Evolutionary conservation across 208 protist genomes (phyloP), one percentile per base, ranked within the genome.

Genomic region (Polymyxa betae): DNA sequence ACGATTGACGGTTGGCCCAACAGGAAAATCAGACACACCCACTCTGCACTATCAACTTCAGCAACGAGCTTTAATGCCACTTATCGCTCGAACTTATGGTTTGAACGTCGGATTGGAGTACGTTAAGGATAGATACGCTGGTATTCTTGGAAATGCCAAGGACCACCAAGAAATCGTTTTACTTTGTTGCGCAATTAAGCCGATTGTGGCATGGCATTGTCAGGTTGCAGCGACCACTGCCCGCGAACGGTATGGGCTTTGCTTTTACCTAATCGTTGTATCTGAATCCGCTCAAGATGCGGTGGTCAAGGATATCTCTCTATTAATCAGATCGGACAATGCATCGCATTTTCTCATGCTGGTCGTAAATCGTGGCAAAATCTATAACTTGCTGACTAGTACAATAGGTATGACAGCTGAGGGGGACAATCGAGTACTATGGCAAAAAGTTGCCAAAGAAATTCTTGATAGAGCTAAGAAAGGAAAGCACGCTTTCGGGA

Each of bases 381-480:
- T 82, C 35, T 5, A 82, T 38, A 35, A 20, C 49, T 29, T 5
- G 24, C 49, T 60, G 12, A 60, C 5, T 60, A 24, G 5, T 60
- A 24, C 24, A 29, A 29, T 60, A 60, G 49, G 49, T 29, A 5
- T 60, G 49, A 92, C 92, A 20, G 92, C 92, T 16, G 92, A 93
- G 68, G 92, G 93, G 46, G 93, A 95, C 60, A 94, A 94, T 78
- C 89, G 91, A 0, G 93, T 94, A 0, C 54, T 94, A 29, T 93
- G 94, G 91, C 93, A 95, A 88, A 94, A 94, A 16, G 93, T 94
- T 5, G 40, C 91, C 72, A 94, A 94, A 68, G 93, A 93, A 45
- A 44, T 94, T 0, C 54, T 94, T 0, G 44, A 46, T 92, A 10
- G 38, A n/a, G 20, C 45, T 64, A 12, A n/a, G 45, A 0, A 35